Conservation (phyloP, 768 basidiomycete genomes). For the Leccinum barrowsii region DNA sequence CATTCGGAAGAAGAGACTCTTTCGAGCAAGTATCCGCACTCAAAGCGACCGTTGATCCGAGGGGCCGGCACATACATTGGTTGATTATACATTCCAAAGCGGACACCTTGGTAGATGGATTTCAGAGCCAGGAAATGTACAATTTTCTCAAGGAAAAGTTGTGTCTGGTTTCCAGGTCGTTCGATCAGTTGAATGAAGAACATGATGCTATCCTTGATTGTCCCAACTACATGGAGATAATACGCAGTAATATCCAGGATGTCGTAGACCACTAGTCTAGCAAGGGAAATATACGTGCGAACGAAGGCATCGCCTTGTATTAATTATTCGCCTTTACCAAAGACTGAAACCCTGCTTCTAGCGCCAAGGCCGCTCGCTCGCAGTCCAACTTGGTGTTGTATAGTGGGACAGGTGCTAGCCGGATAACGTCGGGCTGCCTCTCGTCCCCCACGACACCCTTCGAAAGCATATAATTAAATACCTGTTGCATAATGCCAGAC, state of each 20-base stretch:
- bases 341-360: conserved; percentile 56
- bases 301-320: conserved; percentile 2
- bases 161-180: conserved; percentile 32
- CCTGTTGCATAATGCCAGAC: conserved; percentile 63
- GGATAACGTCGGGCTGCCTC: conserved; percentile 86
- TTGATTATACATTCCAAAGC: conserved; percentile 70
- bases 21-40: conserved; percentile 50
- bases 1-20: conserved; percentile 52
- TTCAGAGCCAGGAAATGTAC: conserved; percentile 62
- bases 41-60: conserved; percentile 36
- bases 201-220: conserved; percentile 53
- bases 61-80: conserved; percentile 49
- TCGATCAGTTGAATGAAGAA: conserved; percentile 41
- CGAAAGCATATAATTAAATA: conserved; percentile 57
- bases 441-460: conserved; percentile 90
- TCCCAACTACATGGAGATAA: conserved; percentile 42
- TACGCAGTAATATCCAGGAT: conserved; percentile 38
- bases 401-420: conserved; percentile 80
- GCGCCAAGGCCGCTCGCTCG: conserved; percentile 56
- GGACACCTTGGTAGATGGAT: conserved; percentile 62
- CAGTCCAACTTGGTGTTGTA: conserved; percentile 85
- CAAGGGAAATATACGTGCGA: not conserved
- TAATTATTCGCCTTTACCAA: conserved; percentile 15
- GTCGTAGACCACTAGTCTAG: conserved; percentile 6
- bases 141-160: conserved; percentile 41